These are phyloP conservation scores for Vaccinium vitisidaea DNA, from an alignment of 148 eudicot species.

Conservation along the genomic window DNA sequence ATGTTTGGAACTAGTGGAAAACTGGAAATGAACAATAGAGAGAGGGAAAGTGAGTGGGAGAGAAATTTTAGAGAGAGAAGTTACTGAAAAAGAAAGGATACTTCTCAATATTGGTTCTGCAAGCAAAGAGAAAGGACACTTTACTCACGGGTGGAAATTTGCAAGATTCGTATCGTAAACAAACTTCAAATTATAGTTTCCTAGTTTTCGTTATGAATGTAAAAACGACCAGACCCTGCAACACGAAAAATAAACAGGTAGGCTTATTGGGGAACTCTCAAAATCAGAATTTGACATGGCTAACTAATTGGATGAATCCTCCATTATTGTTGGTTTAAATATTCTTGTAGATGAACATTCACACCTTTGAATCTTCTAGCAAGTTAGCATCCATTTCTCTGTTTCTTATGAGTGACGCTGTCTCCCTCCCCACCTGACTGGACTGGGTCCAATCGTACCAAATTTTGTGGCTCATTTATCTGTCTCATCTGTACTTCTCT, in stretches of 20 bases:
- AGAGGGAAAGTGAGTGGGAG: neutral
- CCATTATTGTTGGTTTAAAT: neutral
- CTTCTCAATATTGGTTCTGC: neutral
- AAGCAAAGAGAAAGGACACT: neutral
- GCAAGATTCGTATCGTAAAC: neutral
- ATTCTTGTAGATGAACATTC: neutral
- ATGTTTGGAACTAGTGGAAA: neutral
- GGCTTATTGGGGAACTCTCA: neutral
- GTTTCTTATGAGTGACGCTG: neutral
- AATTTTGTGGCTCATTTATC: neutral
- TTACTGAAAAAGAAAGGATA: neutral
- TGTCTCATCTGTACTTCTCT: neutral
- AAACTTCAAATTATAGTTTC: neutral
- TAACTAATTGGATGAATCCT: neutral
- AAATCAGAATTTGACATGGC: neutral
- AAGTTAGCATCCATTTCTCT: neutral
- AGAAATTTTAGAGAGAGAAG: neutral
- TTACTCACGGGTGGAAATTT: neutral
- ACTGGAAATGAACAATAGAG: neutral
- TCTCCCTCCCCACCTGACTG: neutral
- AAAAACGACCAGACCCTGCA: neutral
- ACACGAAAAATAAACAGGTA: too few relatives aligned
- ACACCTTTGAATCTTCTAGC: neutral
- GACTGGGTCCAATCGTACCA: neutral
- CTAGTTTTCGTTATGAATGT: neutral